A percentile compares a stretch with the other conserved stretches of the same genome.
Conservation (phyloP, 2,329 filamentous ascomycete genomes). For the Thielaviopsis punctulata region DNA sequence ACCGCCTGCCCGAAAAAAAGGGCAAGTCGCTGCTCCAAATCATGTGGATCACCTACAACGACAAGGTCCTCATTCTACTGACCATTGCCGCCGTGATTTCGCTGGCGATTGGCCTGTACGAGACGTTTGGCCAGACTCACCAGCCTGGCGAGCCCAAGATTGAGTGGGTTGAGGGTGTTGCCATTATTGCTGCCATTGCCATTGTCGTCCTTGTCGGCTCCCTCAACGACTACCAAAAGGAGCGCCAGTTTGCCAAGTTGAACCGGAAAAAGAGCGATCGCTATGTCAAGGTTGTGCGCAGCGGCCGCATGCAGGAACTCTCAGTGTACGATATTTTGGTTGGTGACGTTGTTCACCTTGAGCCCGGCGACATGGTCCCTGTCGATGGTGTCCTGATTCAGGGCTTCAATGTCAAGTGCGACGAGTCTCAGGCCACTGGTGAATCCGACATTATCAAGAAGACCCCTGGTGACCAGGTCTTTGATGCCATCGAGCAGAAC, state of each 20-base stretch:
- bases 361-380: constrained; percentile 57
- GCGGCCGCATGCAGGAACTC: constrained; percentile 50
- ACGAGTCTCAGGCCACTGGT: constrained; percentile 64
- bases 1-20: constrained; percentile 56
- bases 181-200: constrained; percentile 62
- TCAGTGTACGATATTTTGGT: constrained; percentile 53
- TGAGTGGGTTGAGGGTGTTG: constrained; percentile 69
- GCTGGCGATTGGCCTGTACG: constrained; percentile 57
- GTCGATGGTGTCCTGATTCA: constrained; percentile 58
- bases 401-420: constrained; percentile 58
- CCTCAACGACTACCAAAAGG: constrained; percentile 66
- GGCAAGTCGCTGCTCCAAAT: constrained; percentile 55
- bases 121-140: constrained; percentile 48
- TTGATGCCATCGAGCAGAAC: constrained; percentile 44
- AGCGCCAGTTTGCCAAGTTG: constrained; percentile 60
- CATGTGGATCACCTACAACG: constrained; percentile 72
- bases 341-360: constrained; percentile 55
- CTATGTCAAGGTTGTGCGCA: constrained; percentile 52
- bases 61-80: constrained; percentile 61
- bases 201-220: constrained; percentile 65
- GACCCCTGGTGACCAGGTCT: constrained; percentile 48
- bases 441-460: constrained; percentile 64
- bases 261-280: constrained; percentile 69
- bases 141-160: constrained; percentile 34
- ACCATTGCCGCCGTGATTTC: constrained; percentile 56